Base-by-base conservation (phyloP, 1,284 basidiomycete genomes). In the Puccinia polysora region DNA sequence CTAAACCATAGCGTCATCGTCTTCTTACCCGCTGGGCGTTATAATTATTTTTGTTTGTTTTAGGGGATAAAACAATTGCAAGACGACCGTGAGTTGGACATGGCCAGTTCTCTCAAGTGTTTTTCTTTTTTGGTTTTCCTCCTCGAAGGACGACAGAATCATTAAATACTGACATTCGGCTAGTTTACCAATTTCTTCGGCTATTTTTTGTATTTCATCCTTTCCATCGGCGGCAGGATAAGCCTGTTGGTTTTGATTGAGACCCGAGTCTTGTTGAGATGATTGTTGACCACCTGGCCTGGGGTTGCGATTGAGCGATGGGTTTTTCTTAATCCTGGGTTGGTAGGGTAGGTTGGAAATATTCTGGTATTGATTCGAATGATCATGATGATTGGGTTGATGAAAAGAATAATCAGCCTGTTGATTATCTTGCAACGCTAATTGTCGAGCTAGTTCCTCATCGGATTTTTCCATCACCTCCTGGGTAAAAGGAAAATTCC, bases 151-250 rank as follows among this genome's bases (percentile, higher is more conserved):
- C n/a, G n/a, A n/a, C n/a, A n/a, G n/a, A n/a, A n/a, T n/a, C n/a
- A 40, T 18, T 1, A n/a, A 18, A 25, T 25, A 32, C 60, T 4
- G n/a, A 72, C 69, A 64, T 56, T 72, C 69, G 25, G 69, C 69
- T 23, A 72, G 28, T 53, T 64, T 72, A 30, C 60, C 50, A 45
- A 72, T 53, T 36, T 72, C 60, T 2, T 72, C 50, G n/a, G 60
- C 60, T 36, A 72, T 72, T 40, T 72, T 72, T 52, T 72, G 69
- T 4, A 72, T 72, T 45, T 72, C 69, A 50, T 72, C 60, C 43
- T 72, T 72, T 14, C 60, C 60, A 4, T 23, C 15, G 14, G 18
- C 49, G 55, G 20, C 25, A 28, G 25, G 3, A 30, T 34, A 18
- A 56, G 40, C 10, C 32, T 67, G 65, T 25, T 23, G 15, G 15